These are phyloP conservation scores for Wickerhamiella spandovensis DNA, from an alignment of 805 yeast species.

Conservation along the genomic window DNA sequence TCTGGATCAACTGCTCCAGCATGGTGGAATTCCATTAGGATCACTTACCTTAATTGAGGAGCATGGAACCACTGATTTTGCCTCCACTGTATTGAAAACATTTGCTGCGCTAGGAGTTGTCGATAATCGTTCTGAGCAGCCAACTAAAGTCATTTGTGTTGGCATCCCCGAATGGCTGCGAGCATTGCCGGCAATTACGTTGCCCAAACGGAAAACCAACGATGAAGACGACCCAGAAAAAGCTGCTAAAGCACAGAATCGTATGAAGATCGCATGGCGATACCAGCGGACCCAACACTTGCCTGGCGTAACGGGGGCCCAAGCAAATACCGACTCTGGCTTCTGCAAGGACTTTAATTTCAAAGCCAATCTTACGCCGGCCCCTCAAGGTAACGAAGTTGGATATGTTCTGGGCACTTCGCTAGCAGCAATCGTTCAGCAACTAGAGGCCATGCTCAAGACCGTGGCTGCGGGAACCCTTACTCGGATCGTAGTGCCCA, in stretches of 20 bases:
- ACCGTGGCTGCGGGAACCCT: conserved; percentile 26
- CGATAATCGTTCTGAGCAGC: conserved; percentile 42
- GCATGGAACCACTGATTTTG: conserved; percentile 77
- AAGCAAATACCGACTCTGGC: conserved; percentile 11
- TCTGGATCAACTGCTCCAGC: conserved; percentile 60
- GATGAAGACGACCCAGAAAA: conserved; percentile 42
- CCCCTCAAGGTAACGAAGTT: conserved; percentile 14
- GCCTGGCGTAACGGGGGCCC: conserved; percentile 10
- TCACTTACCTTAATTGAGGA: conserved; percentile 61
- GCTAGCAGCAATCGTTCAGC: conserved; percentile 24
- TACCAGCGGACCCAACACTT: conserved; percentile 39
- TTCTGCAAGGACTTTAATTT: conserved; percentile 15
- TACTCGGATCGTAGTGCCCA: conserved; percentile 59
- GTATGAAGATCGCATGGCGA: conserved; percentile 88
- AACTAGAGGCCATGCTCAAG: conserved; percentile 33
- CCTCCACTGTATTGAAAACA: conserved; percentile 51
- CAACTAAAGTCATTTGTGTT: conserved; percentile 12
- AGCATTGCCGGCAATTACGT: conserved; percentile 36
- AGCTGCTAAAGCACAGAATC: conserved; percentile 25
- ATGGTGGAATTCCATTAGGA: conserved; percentile 80
- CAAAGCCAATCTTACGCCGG: conserved; percentile 11
- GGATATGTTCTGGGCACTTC: conserved; percentile 10
- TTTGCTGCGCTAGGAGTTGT: conserved; percentile 60
- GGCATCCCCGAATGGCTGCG: conserved; percentile 16
- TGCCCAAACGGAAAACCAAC: conserved; percentile 47